Base-by-base conservation (phyloP, 2,329 filamentous ascomycete genomes). In the Trichoderma aggressivum region DNA sequence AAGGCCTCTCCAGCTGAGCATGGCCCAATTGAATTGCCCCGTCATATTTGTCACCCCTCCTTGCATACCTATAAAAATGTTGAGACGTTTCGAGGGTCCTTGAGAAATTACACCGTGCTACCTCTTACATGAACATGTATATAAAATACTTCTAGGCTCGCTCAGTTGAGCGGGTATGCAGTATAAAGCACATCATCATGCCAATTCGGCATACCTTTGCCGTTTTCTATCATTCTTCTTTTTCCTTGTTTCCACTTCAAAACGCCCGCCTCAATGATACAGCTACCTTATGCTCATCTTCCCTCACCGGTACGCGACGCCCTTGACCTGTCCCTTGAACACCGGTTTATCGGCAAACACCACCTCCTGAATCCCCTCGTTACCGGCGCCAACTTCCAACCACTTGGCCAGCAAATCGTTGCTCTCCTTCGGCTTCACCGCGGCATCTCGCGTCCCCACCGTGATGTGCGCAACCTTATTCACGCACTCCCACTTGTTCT, bases 381-480 rank as follows among this genome's bases (percentile, higher is more conserved):
- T 81, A 2, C 83, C 81, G 28, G 81, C 79, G 1, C 87, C 88
- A 34, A 80, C 74, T 73, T 91, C 85, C 73, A 96, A 78, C 95
- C 95, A 98, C 72, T 85, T 85, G 74, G 86, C 86, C 71, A 99
- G 81, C 77, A 99, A 76, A 72, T 93, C 90, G 78, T 99, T 99
- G 82, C 94, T 97, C 84, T 99, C 95, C 81, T 92, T 94, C 0
- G 96, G 95, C 83, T 98, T 98, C 77, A 98, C 89, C 8, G 85
- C 81, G 60, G 85, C 81, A 74, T 90, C 87, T 11, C 90, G 88
- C 0, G 96, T 99, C 24, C 96, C 96, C 8, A 98, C 86, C 0
- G 96, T 99, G 72, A 99, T 89, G 79, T 99, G 96, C 12, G 94
- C 90, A 36, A 97, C 86, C 16, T 86, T 82, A 78, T 99, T 99